Evolutionary conservation across 1,284 basidiomycete species (phyloP).

Genomic region (Malassezia restricta): DNA sequence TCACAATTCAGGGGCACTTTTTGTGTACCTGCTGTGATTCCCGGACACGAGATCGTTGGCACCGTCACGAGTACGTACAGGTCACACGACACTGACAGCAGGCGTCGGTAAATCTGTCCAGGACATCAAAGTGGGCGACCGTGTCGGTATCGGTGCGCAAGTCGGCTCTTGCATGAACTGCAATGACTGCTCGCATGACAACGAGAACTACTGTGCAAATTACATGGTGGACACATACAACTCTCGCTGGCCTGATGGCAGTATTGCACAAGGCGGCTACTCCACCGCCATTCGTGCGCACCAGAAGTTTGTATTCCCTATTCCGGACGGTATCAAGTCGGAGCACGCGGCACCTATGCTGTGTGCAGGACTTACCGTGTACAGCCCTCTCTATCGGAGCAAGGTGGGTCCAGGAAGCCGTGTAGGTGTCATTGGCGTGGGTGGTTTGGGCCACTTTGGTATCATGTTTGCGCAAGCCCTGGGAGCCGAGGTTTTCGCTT

Average conservation of each 20-base stretch:
- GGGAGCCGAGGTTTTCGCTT: slow-evolving; percentile 57
- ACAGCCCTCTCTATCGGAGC: slow-evolving; percentile 56
- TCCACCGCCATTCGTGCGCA: slow-evolving; percentile 58
- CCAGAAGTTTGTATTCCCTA: slow-evolving; percentile 59
- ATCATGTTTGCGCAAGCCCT: slow-evolving; percentile 55
- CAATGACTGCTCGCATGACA: slow-evolving; percentile 49
- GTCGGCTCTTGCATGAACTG: slow-evolving; percentile 51
- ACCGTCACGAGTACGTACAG: slow-evolving; percentile 47
- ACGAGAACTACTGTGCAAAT: slow-evolving; percentile 37
- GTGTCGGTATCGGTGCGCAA: slow-evolving; percentile 58
- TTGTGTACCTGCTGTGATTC: slow-evolving; percentile 43
- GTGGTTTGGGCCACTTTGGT: slow-evolving; percentile 47
- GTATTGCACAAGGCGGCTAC: slow-evolving; percentile 55
- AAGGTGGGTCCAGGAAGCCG: slow-evolving; percentile 56
- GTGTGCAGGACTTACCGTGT: slow-evolving; percentile 59
- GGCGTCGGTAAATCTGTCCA: slow-evolving; percentile 49
- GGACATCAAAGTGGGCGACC: slow-evolving; percentile 55
- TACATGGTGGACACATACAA: slow-evolving; percentile 48
- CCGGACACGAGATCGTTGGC: slow-evolving; percentile 58
- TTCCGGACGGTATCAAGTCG: slow-evolving; percentile 56
- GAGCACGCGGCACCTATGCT: slow-evolving; percentile 52
- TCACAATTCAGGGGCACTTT: slow-evolving; percentile 24
- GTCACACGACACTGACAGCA: slow-evolving; percentile 6
- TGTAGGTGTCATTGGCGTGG: slow-evolving; percentile 56
- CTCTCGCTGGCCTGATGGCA: slow-evolving; percentile 51